Base-by-base conservation (phyloP, 2,329 filamentous ascomycete species). In the Aquanectria penicillioides region DNA sequence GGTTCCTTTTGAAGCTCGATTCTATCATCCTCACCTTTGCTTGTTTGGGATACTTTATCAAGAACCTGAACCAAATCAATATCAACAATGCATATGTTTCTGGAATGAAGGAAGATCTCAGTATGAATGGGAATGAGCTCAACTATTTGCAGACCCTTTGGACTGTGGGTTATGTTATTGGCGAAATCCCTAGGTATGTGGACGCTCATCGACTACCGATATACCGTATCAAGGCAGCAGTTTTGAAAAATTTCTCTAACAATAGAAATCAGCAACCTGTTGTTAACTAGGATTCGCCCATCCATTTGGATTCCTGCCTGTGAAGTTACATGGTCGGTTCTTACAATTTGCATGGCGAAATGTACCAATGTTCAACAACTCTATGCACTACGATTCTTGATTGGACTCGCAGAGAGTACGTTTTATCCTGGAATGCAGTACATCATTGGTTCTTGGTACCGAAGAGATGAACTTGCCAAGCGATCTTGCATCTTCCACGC, bases 151-250 rank as follows among this genome's bases (percentile, higher is more conserved):
- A 73, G 59, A 81, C 84, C 0, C 79, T 79, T 31, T 89, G 84
- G 80, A 88, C 83, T 0, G 77, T 85, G 2, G 86, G 86, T 22
- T 89, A 89, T 62, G 81, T 86, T 0, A 74, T 88, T 73, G 75
- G 76, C 8, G 72, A 78, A 50, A 70, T 74, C 41, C 74, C 76
- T 4, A 71, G 67, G 66, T 68, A 56, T 29, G 60, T 38, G 9
- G 17, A 44, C 5, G n/a, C n/a, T n/a, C n/a, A n/a, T n/a, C n/a
- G n/a, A n/a, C n/a, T n/a, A n/a, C n/a, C n/a, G n/a, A n/a, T n/a
- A n/a, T n/a, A n/a, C n/a, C n/a, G n/a, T n/a, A n/a, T n/a, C n/a
- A n/a, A n/a, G n/a, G n/a, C n/a, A n/a, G n/a, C n/a, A n/a, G n/a
- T n/a, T n/a, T n/a, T n/a, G n/a, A n/a, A n/a, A n/a, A n/a, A n/a